phyloP scores from a whole-genome alignment of 805 yeast species.

The Blastobotrys terrestris region DNA sequence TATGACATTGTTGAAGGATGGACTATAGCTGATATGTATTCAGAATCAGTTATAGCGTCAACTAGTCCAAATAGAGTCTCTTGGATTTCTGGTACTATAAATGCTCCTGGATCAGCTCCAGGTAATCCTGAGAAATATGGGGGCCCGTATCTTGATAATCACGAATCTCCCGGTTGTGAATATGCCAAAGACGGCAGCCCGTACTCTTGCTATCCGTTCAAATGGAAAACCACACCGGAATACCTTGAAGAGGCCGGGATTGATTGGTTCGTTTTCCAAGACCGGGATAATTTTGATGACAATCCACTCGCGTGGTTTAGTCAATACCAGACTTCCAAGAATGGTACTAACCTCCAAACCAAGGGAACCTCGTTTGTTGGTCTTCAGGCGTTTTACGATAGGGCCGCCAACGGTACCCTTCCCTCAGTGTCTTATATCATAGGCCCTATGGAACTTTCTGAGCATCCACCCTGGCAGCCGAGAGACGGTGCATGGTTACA shows the following conservation, averaged over 20 bases:
- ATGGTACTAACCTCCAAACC: not conserved
- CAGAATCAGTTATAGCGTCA: constrained; percentile 23
- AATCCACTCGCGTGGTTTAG: constrained; percentile 21
- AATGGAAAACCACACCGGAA: constrained; percentile 21
- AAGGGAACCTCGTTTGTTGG: constrained; percentile 20
- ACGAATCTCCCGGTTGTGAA: constrained; percentile 17
- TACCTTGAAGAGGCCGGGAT: constrained; percentile 14
- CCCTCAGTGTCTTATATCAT: constrained; percentile 22
- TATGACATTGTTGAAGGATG: constrained; percentile 23
- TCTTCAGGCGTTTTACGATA: constrained; percentile 14
- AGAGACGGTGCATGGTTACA: constrained; percentile 22
- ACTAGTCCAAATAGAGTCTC: constrained; percentile 23
- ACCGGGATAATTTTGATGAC: constrained; percentile 18
- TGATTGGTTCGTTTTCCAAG: constrained; percentile 23
- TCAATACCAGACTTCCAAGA: constrained; percentile 9
- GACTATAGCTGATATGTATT: constrained; percentile 26
- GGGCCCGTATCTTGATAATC: constrained; percentile 21
- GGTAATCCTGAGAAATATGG: constrained; percentile 17
- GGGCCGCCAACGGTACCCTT: constrained; percentile 20
- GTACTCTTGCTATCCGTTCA: constrained; percentile 21
- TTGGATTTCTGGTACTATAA: constrained; percentile 23
- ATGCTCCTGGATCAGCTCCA: constrained; percentile 15
- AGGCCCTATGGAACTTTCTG: constrained; percentile 20
- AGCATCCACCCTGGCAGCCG: constrained; percentile 23
- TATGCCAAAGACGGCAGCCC: constrained; percentile 7